Evolutionary conservation across 2,329 filamentous ascomycete species (phyloP), one percentile per base, ranked within the genome.

Genomic region (Paraphaeosphaeria minitans): DNA sequence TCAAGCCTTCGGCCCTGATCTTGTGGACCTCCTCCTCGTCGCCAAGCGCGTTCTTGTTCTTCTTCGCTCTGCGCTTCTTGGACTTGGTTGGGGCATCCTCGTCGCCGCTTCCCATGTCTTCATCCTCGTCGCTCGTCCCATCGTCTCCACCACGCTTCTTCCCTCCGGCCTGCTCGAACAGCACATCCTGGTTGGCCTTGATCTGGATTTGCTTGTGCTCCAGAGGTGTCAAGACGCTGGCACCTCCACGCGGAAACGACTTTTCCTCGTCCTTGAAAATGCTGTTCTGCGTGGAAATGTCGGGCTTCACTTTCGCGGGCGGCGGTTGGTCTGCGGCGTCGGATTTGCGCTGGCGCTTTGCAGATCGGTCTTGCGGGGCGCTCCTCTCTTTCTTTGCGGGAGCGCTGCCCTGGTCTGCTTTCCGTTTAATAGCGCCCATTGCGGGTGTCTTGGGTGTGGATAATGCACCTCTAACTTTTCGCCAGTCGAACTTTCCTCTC

Each of bases 131-230:
- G 55, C 81, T 78, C 27, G 79, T 76, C 74, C 83, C 71, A 70
- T 81, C 74, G 77, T 84, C 77, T 78, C 86, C 68, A 71, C 76
- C 64, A 80, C 85, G 63, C 78, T 85, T 89, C 78, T 85, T 89
- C 75, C 84, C 86, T n/a, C 78, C 79, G 12, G 78, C 86, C 68
- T 96, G 89, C 78, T 98, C 95, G 74, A 94, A 95, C 41, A 96
- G 81, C 42, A 93, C 95, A 81, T 99, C 95, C 68, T 90, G 89
- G 73, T 91, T 95, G 47, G 95, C 95, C 78, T 98, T 90, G 58
- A 96, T 89, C 70, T 95, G 90, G 63, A 99, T 98, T 78, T 98
- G 92, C 80, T 97, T 97, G 75, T 96, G 91, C 77, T 99, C 95
- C 53, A 99, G 82, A 21, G 95, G 93, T 1, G 95, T 97, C 74